Percentiles rank a stretch among this genome's conserved stretches.
Conservation (phyloP, 163 green algal species). For the Prototheca cutis region DNA sequence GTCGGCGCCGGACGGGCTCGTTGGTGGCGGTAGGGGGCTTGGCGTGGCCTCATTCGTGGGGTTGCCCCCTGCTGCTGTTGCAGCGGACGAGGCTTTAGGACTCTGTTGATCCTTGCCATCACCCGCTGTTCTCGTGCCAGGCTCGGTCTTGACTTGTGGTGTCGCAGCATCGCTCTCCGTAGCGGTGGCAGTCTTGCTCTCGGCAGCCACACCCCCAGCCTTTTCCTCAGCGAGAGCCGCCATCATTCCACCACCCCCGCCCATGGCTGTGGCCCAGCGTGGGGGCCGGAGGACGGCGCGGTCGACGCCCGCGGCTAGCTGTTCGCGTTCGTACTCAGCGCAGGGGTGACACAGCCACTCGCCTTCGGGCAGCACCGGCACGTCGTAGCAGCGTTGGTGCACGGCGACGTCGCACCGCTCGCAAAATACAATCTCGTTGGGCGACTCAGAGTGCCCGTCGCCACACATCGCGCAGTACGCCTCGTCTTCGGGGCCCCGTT, state of each 20-base stretch:
- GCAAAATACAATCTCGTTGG: conserved; percentile 91
- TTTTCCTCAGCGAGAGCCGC: too few relatives aligned
- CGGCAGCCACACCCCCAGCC: too few relatives aligned
- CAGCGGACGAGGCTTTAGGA: too few relatives aligned
- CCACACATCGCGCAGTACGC: conserved; percentile 77
- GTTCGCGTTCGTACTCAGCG: conserved; percentile 48
- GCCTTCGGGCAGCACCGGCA: conserved; percentile 55
- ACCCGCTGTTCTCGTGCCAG: too few relatives aligned
- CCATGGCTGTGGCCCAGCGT: conserved; percentile 33
- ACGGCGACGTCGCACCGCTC: conserved; percentile 89
- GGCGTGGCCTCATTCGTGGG: too few relatives aligned
- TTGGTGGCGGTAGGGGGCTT: too few relatives aligned
- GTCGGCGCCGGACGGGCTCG: conserved; percentile 6
- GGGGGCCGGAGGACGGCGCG: conserved; percentile 51
- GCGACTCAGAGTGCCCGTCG: conserved; percentile 53
- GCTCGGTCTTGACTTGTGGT: too few relatives aligned
- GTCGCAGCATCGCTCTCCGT: too few relatives aligned
- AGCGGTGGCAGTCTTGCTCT: too few relatives aligned
- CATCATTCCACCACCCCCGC: neutral
- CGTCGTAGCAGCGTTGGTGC: conserved; percentile 84
- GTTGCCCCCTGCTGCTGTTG: too few relatives aligned
- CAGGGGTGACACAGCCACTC: conserved; percentile 63
- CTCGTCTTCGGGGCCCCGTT: conserved; percentile 53
- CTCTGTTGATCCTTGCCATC: too few relatives aligned
- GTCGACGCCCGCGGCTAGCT: conserved; percentile 30